phyloP scores from a whole-genome alignment of 345 rosid species.

The Aurinia saxatilis region DNA sequence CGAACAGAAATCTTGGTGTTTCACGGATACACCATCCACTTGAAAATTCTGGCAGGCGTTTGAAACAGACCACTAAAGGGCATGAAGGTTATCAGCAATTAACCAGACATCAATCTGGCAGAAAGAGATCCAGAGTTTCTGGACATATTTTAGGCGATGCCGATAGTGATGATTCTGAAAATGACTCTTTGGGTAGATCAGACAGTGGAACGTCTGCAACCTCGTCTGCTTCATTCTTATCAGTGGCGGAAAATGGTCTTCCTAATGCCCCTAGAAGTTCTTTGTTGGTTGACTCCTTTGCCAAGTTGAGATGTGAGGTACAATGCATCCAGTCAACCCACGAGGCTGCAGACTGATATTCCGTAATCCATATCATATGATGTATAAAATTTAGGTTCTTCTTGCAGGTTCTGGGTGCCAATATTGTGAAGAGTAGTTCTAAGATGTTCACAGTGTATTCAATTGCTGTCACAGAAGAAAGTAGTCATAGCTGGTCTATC shows the following conservation, averaged over 20 bases:
- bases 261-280: conserved; percentile 45
- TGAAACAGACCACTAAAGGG: conserved; percentile 42
- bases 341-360: not conserved
- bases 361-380: not conserved
- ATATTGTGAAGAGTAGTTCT: conserved; percentile 88
- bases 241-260: conserved; percentile 38
- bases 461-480: conserved; percentile 79
- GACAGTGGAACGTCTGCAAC: conserved; percentile 65
- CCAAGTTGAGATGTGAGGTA: conserved; percentile 96
- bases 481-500: conserved; percentile 88
- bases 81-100: conserved; percentile 43
- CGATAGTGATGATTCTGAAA: conserved; percentile 68
- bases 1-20: conserved; percentile 61
- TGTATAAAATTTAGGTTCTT: conserved; percentile 26
- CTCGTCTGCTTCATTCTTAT: conserved; percentile 48
- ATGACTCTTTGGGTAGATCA: conserved; percentile 50
- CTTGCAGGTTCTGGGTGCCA: conserved; percentile 92
- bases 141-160: conserved; percentile 67
- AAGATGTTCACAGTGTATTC: conserved; percentile 92
- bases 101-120: conserved; percentile 41
- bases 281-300: conserved; percentile 64
- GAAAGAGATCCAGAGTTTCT: conserved; percentile 64
- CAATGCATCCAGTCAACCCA: not conserved
- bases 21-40: conserved; percentile 94
- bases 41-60: conserved; percentile 55